A percentile compares a stretch with the other conserved stretches of the same genome.
phyloP scores from a whole-genome alignment of 2,329 filamentous ascomycete species.

The Aureobasidium musti region DNA sequence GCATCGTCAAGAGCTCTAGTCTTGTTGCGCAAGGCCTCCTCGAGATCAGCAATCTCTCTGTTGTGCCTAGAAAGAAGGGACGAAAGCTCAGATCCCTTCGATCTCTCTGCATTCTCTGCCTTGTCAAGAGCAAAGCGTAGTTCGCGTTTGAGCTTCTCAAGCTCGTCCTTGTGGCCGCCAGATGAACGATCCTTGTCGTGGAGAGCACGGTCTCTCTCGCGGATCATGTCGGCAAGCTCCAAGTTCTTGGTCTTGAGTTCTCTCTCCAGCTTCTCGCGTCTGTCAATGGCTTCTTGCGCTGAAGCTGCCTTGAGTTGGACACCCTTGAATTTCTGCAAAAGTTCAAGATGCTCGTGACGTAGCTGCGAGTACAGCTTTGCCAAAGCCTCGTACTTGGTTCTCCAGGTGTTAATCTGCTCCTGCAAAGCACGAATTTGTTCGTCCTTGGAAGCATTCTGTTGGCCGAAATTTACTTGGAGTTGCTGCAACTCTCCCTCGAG shows the following conservation, averaged over 20 bases:
- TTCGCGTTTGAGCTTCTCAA: constrained; percentile 93
- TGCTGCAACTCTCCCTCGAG: constrained; percentile 84
- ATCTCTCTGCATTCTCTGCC: constrained; percentile 86
- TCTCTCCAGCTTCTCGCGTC: constrained; percentile 89
- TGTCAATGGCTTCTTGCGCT: constrained; percentile 94
- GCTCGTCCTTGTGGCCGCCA: constrained; percentile 85
- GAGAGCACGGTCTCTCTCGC: constrained; percentile 87
- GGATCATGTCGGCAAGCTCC: constrained; percentile 98
- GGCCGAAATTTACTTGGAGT: constrained; percentile 76
- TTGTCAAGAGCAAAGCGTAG: constrained; percentile 87
- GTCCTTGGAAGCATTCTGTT: constrained; percentile 86
- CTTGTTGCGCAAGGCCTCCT: constrained; percentile 87
- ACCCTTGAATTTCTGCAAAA: constrained; percentile 93
- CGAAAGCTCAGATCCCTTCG: constrained; percentile 93
- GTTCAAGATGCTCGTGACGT: constrained; percentile 89
- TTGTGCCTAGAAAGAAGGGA: constrained; percentile 95
- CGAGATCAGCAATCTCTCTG: constrained; percentile 92
- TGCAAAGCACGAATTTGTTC: constrained; percentile 91
- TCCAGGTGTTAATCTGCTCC: constrained; percentile 97
- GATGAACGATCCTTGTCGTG: constrained; percentile 88
- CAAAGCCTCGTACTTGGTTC: constrained; percentile 92
- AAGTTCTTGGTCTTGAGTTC: constrained; percentile 99
- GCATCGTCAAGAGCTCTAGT: constrained; percentile 82
- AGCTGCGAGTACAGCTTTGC: constrained; percentile 97
- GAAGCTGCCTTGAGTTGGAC: constrained; percentile 96